Evolutionary conservation across 1,139 yeast species (phyloP).

Genomic region (Zygoascus sp.): DNA sequence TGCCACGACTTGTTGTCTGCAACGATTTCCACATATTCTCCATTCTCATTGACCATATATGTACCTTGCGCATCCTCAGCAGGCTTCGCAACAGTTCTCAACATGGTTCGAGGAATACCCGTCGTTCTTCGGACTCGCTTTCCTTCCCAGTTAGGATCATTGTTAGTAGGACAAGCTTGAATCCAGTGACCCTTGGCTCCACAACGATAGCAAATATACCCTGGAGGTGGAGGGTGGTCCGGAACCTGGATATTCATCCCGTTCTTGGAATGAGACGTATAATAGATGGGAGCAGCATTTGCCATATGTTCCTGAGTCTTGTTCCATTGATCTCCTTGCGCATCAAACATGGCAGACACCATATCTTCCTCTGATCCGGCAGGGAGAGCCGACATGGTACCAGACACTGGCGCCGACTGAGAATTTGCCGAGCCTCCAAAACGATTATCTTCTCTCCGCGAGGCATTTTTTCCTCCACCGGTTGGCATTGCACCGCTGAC

Average conservation of each 20-base stretch:
- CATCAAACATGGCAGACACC: constrained; percentile 85
- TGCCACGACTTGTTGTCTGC: constrained; percentile 95
- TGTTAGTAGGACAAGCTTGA: constrained; percentile 89
- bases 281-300: constrained; percentile 36
- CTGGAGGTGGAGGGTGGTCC: constrained; percentile 87
- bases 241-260: constrained; percentile 35
- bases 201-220: constrained; percentile 92
- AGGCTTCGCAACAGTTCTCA: constrained; percentile 74
- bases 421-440: constrained; percentile 22
- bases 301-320: constrained; percentile 91
- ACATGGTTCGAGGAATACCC: constrained; percentile 92
- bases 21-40: constrained; percentile 89
- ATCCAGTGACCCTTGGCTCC: constrained; percentile 98
- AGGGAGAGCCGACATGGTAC: constrained; percentile 17
- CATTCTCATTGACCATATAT: constrained; percentile 88
- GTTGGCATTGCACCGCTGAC: constrained; percentile 55
- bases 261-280: constrained; percentile 24
- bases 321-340: constrained; percentile 91
- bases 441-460: constrained; percentile 28
- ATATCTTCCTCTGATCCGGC: constrained; percentile 70
- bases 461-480: constrained; percentile 26
- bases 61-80: constrained; percentile 57
- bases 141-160: constrained; percentile 91
- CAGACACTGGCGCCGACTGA: constrained; percentile 25
- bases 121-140: constrained; percentile 87